phyloP scores from a whole-genome alignment of 2,329 filamentous ascomycete species.

The Verticillium longisporum region DNA sequence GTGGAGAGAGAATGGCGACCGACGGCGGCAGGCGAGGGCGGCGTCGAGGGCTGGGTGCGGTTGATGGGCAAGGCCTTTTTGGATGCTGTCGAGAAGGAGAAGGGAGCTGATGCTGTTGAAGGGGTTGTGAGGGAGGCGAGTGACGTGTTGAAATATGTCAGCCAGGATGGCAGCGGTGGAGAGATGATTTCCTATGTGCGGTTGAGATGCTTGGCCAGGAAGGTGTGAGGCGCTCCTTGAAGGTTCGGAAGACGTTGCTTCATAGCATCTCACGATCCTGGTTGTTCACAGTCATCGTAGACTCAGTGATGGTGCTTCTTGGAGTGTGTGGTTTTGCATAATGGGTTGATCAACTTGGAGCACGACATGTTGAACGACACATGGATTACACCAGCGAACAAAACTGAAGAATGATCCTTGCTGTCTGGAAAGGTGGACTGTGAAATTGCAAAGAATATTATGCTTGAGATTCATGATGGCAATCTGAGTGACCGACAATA shows the following conservation, averaged over 20 bases:
- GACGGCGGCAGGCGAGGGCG: conserved; percentile 50
- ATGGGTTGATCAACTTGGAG: no score
- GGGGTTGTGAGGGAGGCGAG: conserved; percentile 45
- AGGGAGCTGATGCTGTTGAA: conserved; percentile 34
- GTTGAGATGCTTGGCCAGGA: conserved; percentile 40
- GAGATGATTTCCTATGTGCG: conserved; percentile 48
- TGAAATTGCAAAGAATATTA: no score
- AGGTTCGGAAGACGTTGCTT: not conserved
- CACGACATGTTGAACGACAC: no score
- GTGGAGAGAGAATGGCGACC: conserved; percentile 60
- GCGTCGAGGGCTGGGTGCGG: conserved; percentile 59
- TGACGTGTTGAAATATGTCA: conserved; percentile 46
- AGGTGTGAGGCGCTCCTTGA: conserved; percentile 13
- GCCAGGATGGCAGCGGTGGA: conserved; percentile 49
- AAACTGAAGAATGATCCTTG: no score
- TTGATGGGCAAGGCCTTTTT: conserved; percentile 56
- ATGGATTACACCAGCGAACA: no score
- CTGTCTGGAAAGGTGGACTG: no score
- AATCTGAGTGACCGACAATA: no score
- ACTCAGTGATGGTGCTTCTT: no score
- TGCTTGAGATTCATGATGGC: not conserved
- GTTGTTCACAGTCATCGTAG: no score
- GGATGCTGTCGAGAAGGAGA: conserved; percentile 39
- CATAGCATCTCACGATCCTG: no score
- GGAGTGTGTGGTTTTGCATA: no score